Percentiles rank a stretch among this genome's conserved stretches.
These are phyloP conservation scores for Alternaria sp. DNA, from an alignment of 2,329 filamentous ascomycete genomes.

Conservation along the genomic window DNA sequence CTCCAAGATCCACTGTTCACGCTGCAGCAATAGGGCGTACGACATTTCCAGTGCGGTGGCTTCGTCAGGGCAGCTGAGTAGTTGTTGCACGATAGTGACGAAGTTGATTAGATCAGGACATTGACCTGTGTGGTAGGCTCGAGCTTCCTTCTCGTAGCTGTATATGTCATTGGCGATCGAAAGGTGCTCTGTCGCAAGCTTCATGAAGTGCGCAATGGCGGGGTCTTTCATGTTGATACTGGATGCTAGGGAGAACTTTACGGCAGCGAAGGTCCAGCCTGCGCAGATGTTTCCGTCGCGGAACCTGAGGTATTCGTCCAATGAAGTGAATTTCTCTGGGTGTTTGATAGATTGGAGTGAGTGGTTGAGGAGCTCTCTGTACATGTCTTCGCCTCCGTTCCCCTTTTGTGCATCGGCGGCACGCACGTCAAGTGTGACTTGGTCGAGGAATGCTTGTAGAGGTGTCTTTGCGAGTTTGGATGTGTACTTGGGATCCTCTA, in stretches of 20 bases:
- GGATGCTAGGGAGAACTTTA: constrained; percentile 43
- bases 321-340: not conserved
- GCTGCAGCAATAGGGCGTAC: not conserved
- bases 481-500: not conserved
- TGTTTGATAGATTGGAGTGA: not conserved
- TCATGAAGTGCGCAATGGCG: not conserved
- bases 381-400: not conserved
- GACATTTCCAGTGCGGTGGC: not conserved
- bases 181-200: not conserved
- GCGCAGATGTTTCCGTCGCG: not conserved
- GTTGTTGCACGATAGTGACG: not conserved
- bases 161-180: not conserved
- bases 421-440: not conserved
- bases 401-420: not conserved
- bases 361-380: not conserved
- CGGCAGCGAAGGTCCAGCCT: constrained; percentile 38
- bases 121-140: not conserved
- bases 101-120: not conserved
- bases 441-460: not conserved
- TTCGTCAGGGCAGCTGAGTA: not conserved
- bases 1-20: not conserved
- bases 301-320: not conserved
- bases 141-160: not conserved
- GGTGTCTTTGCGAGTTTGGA: not conserved
- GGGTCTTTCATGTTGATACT: not conserved